Base-by-base conservation (phyloP, 169 alveolate genomes). In the Plasmodium vivax region DNA sequence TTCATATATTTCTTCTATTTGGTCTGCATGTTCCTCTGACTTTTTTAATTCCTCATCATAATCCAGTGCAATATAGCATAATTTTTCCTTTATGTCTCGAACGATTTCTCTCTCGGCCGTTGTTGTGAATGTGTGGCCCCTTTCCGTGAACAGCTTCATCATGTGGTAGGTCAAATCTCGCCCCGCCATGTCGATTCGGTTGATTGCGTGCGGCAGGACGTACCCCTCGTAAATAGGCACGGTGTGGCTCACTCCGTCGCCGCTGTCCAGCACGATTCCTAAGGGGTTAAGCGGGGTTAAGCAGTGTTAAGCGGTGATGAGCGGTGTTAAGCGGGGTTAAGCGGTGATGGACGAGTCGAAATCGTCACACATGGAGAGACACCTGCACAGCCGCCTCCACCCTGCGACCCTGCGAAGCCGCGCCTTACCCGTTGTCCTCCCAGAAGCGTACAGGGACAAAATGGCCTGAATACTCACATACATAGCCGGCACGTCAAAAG, bases 181-280 rank as follows among this genome's bases (percentile, higher is more conserved):
- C 58, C 99, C 99, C 14, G 99, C 99, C 85, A 99, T 96, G 85
- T 98, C 99, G 73, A 99, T 96, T 73, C 99, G 96, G 97, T 96
- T 96, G 91, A 99, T 98, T 9, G 99, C 99, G 87, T 97, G 98
- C 34, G 99, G 99, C 72, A 99, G 98, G 45, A 99, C 99, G 95
- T 98, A 99, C 38, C 99, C 99, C 94, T 99, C 99, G 95, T 98
- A 99, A 84, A 99, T 99, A n/a, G 99, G 99, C 62, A 99, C 99
- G 43, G 99, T 98, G 97, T 99, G 99, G 16, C 99, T 97, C 14
- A 99, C 99, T 79, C 99, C 99, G 85, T 99, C 99, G 27, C 99
- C 99, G 43, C 99, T 97, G 96, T 99, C 99, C 82, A 99, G 96
- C 56, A 99, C 99, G 68, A 99, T 98, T 16, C 94, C 94, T 90